Base-by-base conservation (phyloP, 495 filamentous ascomycete genomes). In the Hypoxylon cercidicola region DNA sequence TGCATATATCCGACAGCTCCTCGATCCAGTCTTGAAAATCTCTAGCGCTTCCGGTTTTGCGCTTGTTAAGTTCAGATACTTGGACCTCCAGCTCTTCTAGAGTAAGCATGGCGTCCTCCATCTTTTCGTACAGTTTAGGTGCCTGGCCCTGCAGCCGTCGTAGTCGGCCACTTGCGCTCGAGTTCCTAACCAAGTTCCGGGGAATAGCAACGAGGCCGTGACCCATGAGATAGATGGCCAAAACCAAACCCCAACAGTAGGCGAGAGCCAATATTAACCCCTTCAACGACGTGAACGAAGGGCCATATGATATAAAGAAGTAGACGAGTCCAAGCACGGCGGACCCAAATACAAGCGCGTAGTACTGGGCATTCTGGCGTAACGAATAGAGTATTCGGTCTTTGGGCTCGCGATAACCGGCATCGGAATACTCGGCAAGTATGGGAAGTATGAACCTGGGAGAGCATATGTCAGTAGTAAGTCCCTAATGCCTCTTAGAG, bases 191-290 rank as follows among this genome's bases (percentile, higher is more conserved):
- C 1, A 99, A 75, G 15, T 84, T 84, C 66, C 94, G 84, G 5
- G 95, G 95, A 45, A 98, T 90, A 11, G 95, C 89, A 40, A 99
- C 95, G 35, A 98, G 80, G 9, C 95, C 95, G 68, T 99, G 93
- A 6, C 95, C 95, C 95, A 99, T 97, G 18, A 99, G 83, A 70
- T 94, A 97, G 56, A 98, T 97, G 13, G 93, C 95, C 55, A 97
- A 80, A 2, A 92, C 79, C 66, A 99, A 81, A 62, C 93, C 92
- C 90, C 93, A 98, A 64, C 91, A 89, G 76, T 99, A 97, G 30
- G 93, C 93, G 53, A 97, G 79, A 19, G 95, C 95, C 88, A 99
- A 95, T 62, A 95, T 82, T 23, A 96, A 79, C 41, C 86, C 89
- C 78, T 96, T 95, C 51, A 97, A 86, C 19, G 81, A 79, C 9